Percentiles rank a stretch among this genome's conserved stretches.
Conservation (phyloP, 345 rosid species). For the Ailanthus altissimus region DNA sequence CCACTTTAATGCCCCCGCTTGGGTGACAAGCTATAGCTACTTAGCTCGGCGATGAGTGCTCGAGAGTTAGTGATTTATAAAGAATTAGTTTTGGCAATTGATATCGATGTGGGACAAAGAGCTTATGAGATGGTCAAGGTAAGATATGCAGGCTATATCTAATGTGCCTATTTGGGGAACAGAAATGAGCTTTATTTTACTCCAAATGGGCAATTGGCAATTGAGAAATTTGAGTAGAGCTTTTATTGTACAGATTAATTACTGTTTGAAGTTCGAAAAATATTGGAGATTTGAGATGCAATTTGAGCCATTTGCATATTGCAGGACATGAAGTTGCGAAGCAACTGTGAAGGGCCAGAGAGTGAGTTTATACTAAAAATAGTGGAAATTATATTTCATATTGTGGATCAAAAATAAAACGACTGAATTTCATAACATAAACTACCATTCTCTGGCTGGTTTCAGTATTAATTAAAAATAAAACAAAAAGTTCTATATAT, state of each 20-base stretch:
- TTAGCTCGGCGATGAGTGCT: background rate
- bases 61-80: background rate
- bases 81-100: background rate
- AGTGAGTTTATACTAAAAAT: too few relatives aligned
- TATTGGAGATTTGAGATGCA: background rate
- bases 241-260: background rate
- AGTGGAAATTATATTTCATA: too few relatives aligned
- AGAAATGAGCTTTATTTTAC: background rate
- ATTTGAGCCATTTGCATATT: background rate
- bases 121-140: background rate
- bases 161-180: background rate
- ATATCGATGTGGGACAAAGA: background rate
- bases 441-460: too few relatives aligned
- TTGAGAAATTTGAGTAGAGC: background rate
- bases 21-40: background rate
- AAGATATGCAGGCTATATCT: background rate
- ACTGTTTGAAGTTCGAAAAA: background rate
- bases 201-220: background rate
- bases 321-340: background rate
- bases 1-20: background rate
- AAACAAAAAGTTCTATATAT: too few relatives aligned
- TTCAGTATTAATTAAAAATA: too few relatives aligned
- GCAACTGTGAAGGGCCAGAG: background rate
- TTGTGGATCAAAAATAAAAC: too few relatives aligned
- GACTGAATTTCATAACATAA: too few relatives aligned